Evolutionary conservation across 2,329 filamentous ascomycete species (phyloP), one percentile per base, ranked within the genome.

Genomic region (Zymoseptoria passerinii): DNA sequence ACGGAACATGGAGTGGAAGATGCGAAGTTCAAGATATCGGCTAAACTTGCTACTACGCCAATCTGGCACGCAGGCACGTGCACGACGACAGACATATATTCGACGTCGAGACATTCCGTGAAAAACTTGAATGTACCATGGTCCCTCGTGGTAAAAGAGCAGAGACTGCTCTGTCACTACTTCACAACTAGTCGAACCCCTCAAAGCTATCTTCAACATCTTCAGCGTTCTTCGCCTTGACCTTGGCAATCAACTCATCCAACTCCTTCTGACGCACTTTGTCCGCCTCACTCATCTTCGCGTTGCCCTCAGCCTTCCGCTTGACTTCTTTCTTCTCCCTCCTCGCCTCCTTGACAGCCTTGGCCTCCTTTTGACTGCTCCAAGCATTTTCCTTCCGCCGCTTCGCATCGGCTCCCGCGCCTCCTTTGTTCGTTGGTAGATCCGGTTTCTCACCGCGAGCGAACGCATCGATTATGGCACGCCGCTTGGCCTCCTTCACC

Each of bases 401-500:
- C 58, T 64, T 63, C 53, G 60, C 52, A 20, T 68, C 65, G 8
- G 67, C 69, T 23, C 65, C 62, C 13, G 66, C 67, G 1, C 67
- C 68, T 59, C 72, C 72, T 49, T 65, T 64, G n/a, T 66, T 63
- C 16, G 62, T 63, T 18, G 63, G 61, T 2, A 65, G 50, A 27
- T 61, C 55, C 13, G 63, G 63, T 19, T 59, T 59, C 58, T 68
- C 67, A 5, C 70, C 70, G 4, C 67, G 62, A 8, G 66, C 64
- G 9, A 61, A 56, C 20, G 70, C 67, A 8, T 57, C 66, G n/a
- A 68, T 58, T 16, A 75, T 72, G 29, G 70, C 72, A n/a, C 68
- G 65, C 9, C 78, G 70, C 52, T 73, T 72, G 55, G 71, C 67
- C 66, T 80, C 78, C 2, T 76, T 70, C 28, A 67, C 60, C 61